Evolutionary conservation across 164 flowering plant genomes (phyloP).

Genomic region (Tetracentron sinense): DNA sequence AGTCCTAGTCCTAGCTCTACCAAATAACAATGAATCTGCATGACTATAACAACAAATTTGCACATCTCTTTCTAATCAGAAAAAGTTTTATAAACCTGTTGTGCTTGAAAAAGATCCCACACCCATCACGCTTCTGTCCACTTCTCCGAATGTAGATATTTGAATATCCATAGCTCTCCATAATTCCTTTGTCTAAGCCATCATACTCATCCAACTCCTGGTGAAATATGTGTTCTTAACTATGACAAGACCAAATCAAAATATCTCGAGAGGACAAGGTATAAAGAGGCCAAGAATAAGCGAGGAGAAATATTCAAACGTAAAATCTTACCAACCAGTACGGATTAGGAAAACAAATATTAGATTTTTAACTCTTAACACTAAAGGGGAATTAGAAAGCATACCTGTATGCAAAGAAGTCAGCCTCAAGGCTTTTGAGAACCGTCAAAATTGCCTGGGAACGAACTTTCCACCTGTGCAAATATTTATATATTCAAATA

Average conservation of each 20-base stretch:
- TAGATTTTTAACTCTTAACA: neutral
- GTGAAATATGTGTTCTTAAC: constrained; percentile 2
- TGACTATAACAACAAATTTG: neutral
- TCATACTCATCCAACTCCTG: constrained; percentile 91
- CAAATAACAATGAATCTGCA: neutral
- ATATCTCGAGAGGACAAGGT: neutral
- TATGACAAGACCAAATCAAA: neutral
- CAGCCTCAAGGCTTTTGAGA: constrained; percentile 62
- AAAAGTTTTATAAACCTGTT: constrained; percentile 33
- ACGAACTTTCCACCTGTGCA: constrained; percentile 91
- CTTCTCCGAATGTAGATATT: constrained; percentile 69
- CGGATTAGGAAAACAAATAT: neutral
- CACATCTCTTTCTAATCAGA: neutral
- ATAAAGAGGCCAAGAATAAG: neutral
- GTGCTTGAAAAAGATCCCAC: constrained; percentile 71
- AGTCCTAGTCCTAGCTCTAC: too few relatives aligned
- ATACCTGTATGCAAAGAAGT: constrained; percentile 88
- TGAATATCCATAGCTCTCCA: constrained; percentile 65
- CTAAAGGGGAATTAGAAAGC: neutral
- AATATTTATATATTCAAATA: too few relatives aligned
- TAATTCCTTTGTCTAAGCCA: constrained; percentile 56
- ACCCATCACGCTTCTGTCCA: constrained; percentile 87
- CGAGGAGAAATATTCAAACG: neutral
- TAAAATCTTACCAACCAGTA: neutral
- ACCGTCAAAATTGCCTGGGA: constrained; percentile 58